Evolutionary conservation across 2,329 filamentous ascomycete species (phyloP), one percentile per base, ranked within the genome.

Genomic region (Myriosclerotinia duriaeana): DNA sequence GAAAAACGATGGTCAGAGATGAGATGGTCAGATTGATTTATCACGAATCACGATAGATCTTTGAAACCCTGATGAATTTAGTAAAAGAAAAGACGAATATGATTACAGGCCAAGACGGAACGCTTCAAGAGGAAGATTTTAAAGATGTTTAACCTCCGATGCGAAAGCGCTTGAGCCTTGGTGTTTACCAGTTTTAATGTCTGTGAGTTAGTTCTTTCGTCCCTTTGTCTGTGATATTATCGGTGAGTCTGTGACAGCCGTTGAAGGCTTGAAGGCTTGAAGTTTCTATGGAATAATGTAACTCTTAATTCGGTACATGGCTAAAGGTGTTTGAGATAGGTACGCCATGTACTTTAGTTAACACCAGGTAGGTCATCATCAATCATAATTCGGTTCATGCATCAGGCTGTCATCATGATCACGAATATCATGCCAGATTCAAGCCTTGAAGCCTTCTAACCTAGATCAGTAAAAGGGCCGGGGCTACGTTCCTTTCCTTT

Each of bases 1-100:
- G 15, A 44, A 5, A 44, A 30, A 34, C 9, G 9, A 30, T n/a
- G 17, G 15, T 26, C 26, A 12, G 38, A 42, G 55, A 58, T 58
- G 55, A 40, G 34, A 53, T 52, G 59, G 46, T 62, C 59, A 40
- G 42, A 60, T 60, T 44, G 48, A 34, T n/a, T n/a, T n/a, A n/a
- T n/a, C 17, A 34, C 22, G 34, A 38, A 50, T 62, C 59, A 52
- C 34, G 46, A 62, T 52, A 52, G 38, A 58, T 58, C 38, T 44
- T 34, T n/a, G 54, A 22, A 20, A 58, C 26, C 38, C 38, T 15
- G 8, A 26, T 5, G 17, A 12, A 12, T 42, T 9, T 58, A 44
- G 17, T 44, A 20, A 44, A 22, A 58, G 26, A 46, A 46, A 17
- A 34, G 40, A 59, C 20, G 17, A 46, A 36, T 14, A 59, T 26